A percentile compares a stretch with the other conserved stretches of the same genome.
Conservation (phyloP, 1,284 basidiomycete genomes). For the Boletus coffeatus region DNA sequence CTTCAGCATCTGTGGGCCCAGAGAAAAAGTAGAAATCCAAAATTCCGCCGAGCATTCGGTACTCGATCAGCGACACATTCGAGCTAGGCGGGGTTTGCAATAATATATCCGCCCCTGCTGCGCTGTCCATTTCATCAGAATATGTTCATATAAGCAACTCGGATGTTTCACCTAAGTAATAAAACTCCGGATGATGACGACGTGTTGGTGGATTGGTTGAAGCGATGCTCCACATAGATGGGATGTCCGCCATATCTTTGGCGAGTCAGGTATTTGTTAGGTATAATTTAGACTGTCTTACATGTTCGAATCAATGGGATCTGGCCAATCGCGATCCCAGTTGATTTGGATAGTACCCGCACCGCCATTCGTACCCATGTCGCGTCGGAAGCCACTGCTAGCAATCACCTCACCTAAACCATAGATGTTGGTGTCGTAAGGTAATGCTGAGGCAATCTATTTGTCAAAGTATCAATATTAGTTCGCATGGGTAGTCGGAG, state of each 20-base stretch:
- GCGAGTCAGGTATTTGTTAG: slow-evolving; percentile 7
- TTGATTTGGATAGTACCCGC: slow-evolving; percentile 61
- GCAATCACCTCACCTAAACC: slow-evolving; percentile 75
- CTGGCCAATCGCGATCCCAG: slow-evolving; percentile 60
- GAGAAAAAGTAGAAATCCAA: slow-evolving; percentile 70
- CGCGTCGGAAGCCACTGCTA: slow-evolving; percentile 60
- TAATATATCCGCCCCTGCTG: slow-evolving; percentile 62
- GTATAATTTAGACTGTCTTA: slow-evolving; percentile 27
- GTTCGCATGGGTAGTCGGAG: not conserved
- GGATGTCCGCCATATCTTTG: slow-evolving; percentile 63
- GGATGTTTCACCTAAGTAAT: slow-evolving; percentile 43
- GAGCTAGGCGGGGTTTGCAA: slow-evolving; percentile 50
- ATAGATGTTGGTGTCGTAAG: slow-evolving; percentile 68
- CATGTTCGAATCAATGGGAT: slow-evolving; percentile 59
- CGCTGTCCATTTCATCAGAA: slow-evolving; percentile 15
- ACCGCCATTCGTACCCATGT: slow-evolving; percentile 47
- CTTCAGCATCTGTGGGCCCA: slow-evolving; percentile 57
- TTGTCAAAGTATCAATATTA: not conserved
- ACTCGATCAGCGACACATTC: slow-evolving; percentile 52
- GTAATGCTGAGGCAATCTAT: slow-evolving; percentile 60
- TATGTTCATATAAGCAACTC: not conserved
- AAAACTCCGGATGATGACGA: slow-evolving; percentile 70
- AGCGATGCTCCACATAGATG: slow-evolving; percentile 62
- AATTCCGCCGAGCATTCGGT: slow-evolving; percentile 59
- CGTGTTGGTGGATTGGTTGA: slow-evolving; percentile 40